Evolutionary conservation across 495 filamentous ascomycete genomes (phyloP).

Genomic region (Monascus purpureus): DNA sequence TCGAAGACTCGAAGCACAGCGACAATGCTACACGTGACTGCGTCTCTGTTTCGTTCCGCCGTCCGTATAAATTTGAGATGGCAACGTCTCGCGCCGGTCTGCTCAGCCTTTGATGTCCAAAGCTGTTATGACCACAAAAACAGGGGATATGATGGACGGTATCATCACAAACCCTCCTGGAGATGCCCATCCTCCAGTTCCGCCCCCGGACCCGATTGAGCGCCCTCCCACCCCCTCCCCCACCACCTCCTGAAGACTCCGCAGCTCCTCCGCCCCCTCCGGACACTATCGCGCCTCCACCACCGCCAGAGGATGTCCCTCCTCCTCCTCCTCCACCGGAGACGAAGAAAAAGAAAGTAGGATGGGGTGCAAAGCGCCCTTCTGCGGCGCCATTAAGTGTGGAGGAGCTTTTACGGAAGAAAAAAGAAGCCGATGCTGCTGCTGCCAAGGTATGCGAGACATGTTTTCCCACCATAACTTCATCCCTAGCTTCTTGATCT

Average conservation of each 20-base stretch:
- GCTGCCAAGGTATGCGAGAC: slow-evolving; percentile 47
- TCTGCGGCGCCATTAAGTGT: slow-evolving; percentile 48
- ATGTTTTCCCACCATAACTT: neutral
- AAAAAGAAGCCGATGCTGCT: slow-evolving; percentile 64
- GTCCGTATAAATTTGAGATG: slow-evolving; percentile 21
- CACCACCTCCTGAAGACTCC: slow-evolving; percentile 39
- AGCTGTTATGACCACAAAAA: no score
- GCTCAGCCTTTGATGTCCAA: no score
- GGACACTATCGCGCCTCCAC: slow-evolving; percentile 35
- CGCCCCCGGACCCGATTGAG: slow-evolving; percentile 24
- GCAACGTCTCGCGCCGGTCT: neutral
- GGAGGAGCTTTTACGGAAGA: slow-evolving; percentile 64
- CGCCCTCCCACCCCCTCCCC: slow-evolving; percentile 35
- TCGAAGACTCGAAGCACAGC: no score
- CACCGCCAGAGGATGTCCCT: slow-evolving; percentile 38
- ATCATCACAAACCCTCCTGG: slow-evolving; percentile 13
- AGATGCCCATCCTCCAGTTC: slow-evolving; percentile 8
- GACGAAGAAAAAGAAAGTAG: slow-evolving; percentile 43
- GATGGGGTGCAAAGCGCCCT: slow-evolving; percentile 33
- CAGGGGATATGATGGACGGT: slow-evolving; percentile 4
- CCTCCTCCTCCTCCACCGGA: slow-evolving; percentile 40
- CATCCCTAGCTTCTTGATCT: neutral
- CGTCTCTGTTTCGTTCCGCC: slow-evolving; percentile 6
- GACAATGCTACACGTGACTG: slow-evolving; percentile 13
- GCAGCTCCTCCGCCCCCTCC: slow-evolving; percentile 31